Evolutionary conservation across 2,329 filamentous ascomycete genomes (phyloP), one percentile per base, ranked within the genome.

Genomic region (Fusarium mangiferae): DNA sequence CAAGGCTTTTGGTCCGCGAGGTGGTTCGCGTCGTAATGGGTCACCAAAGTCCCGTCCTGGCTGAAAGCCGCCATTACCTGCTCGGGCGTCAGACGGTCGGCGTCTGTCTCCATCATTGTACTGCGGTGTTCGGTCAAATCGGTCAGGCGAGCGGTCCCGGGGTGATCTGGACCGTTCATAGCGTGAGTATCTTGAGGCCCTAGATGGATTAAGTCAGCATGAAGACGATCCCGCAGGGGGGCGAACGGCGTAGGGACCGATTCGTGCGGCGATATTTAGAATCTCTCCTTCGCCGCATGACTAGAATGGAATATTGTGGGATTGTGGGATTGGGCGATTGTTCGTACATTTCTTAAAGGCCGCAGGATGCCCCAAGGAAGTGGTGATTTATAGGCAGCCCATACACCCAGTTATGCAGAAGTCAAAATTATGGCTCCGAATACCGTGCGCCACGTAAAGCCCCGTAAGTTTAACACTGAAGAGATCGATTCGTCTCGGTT

Each of bases 1-100:
- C 65, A 95, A 85, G 8, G 93, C 94, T 81, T 95, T 94, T 17
- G 95, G 94, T 1, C 93, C 95, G 63, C 94, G 89, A 7, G 95
- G 95, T 5, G 93, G 92, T 72, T 97, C 94, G 74, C 92, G 88
- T 36, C 85, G 81, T 80, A 87, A 73, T 75, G 87, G 80, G 76
- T 90, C 89, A 62, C 87, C 86, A 71, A 90, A 91, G 18, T 91
- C 90, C 74, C 91, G 87, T 75, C 87, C 88, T 4, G 87, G 82
- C 74, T 88, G 88, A 69, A 93, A 93, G n/a, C 86, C 84, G 35
- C 88, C 86, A 63, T 86, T 85, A 78, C 89, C 91, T 38, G 85
- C 81, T 68, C 89, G 85, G 54, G 84, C 85, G 77, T 91, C 90
- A 60, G 86, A 89, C n/a, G 91, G 91, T 57, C 92, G 90, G 63